Evolutionary conservation across 768 basidiomycete genomes (phyloP), one percentile per base, ranked within the genome.

Genomic region (Rhodocollybia butyracea): DNA sequence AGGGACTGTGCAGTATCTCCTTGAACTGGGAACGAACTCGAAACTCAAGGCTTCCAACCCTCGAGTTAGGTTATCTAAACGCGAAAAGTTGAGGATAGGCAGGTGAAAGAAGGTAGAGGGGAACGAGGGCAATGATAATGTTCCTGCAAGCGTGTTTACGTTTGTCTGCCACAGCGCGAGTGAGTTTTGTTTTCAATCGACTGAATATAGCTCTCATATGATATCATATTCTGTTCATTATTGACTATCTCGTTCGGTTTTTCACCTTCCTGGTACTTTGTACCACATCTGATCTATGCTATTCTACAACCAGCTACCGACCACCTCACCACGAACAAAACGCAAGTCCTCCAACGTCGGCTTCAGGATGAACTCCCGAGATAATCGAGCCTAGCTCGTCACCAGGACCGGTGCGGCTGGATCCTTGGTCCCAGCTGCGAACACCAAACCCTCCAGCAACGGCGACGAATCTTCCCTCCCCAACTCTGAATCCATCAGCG

Each of bases 351-450:
- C 45, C 84, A 86, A 36, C 76, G 76, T 50, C 82, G 82, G 57
- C 89, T 93, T 62, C 87, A 90, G 68, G 77, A 73, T 15, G 91
- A 92, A 71, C 74, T 93, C 38, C 80, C 82, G 21, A 75, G 85
- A 32, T 88, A 91, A 63, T 84, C 86, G 2, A 76, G 77, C 12
- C 39, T 17, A 40, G 39, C 39, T n/a, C 7, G 39, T 17, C 39
- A 40, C n/a, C n/a, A n/a, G n/a, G n/a, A n/a, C n/a, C n/a, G n/a
- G n/a, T n/a, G n/a, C n/a, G n/a, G n/a, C n/a, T 12, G 75, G 79
- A 53, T 71, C 67, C 55, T 61, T 70, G 47, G 79, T 81, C 45
- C 69, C 70, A 59, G 62, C 69, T 46, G 63, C 62, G 60, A 26
- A 24, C 46, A 29, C 24, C 24, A n/a, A n/a, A n/a, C n/a, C n/a